Percentiles rank a stretch among this genome's conserved stretches.
phyloP scores from a whole-genome alignment of 2,329 filamentous ascomycete genomes.

The Fusarium clavum region DNA sequence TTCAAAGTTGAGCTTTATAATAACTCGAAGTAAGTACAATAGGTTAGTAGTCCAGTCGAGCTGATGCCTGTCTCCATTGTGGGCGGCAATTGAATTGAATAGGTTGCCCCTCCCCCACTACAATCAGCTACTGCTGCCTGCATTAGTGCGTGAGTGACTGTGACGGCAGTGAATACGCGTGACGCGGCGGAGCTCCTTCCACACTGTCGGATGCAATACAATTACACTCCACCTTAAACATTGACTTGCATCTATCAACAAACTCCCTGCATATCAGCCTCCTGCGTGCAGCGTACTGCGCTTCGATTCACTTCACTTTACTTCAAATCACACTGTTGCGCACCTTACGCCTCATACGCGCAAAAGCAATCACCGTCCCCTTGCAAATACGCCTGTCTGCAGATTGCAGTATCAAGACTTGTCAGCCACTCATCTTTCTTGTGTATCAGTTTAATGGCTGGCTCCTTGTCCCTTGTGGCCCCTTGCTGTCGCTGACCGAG shows the following conservation, averaged over 20 bases:
- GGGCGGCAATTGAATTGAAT: neutral
- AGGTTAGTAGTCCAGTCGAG: neutral
- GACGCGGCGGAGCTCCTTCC: slow-evolving; percentile 39
- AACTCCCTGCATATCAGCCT: neutral
- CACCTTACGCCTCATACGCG: neutral
- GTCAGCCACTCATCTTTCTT: slow-evolving; percentile 7
- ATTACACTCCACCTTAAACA: neutral
- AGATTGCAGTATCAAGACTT: slow-evolving; percentile 3
- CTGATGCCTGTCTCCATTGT: neutral
- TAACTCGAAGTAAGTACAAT: neutral
- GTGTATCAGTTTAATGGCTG: slow-evolving; percentile 23
- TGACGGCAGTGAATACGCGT: slow-evolving; percentile 26
- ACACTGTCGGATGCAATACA: slow-evolving; percentile 20
- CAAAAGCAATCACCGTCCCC: neutral
- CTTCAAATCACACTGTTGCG: neutral
- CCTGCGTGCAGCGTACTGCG: neutral
- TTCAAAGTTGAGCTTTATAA: no score
- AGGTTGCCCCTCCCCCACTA: slow-evolving; percentile 26
- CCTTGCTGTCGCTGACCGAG: slow-evolving; percentile 26
- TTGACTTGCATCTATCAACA: slow-evolving; percentile 6
- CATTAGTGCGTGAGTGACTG: slow-evolving; percentile 9
- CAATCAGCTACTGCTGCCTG: slow-evolving; percentile 8
- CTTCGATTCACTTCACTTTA: neutral
- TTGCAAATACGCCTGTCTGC: neutral
- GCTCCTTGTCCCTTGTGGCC: slow-evolving; percentile 25